Evolutionary conservation across 1,284 basidiomycete genomes (phyloP).

Genomic region (Entoloma clypeatum): DNA sequence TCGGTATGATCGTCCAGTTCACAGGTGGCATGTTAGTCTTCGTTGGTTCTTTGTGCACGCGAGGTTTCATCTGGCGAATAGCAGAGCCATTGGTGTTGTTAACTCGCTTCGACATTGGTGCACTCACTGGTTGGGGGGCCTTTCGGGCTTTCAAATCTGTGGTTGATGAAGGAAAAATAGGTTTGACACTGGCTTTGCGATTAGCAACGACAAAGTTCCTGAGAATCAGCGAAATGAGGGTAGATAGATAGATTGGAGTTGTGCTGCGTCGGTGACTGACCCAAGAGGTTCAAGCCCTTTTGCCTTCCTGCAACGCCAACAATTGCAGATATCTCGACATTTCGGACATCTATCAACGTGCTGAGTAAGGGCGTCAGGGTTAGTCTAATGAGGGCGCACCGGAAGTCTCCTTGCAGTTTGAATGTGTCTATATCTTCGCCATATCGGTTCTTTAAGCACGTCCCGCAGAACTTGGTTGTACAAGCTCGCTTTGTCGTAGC

Average conservation of each 20-base stretch:
- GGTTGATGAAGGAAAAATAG: too few species aligned
- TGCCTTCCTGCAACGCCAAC: slow-evolving; percentile 56
- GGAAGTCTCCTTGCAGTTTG: slow-evolving; percentile 29
- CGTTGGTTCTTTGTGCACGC: slow-evolving; percentile 19
- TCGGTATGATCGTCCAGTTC: slow-evolving; percentile 49
- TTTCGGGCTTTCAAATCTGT: too few species aligned
- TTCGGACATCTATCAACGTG: slow-evolving; percentile 53
- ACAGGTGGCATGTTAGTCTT: slow-evolving; percentile 31
- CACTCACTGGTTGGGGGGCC: too few species aligned
- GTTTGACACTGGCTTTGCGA: too few species aligned
- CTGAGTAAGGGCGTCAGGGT: too few species aligned
- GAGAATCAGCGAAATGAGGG: neutral
- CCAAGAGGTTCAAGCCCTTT: slow-evolving; percentile 57
- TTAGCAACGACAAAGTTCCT: too few species aligned
- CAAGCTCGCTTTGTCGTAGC: slow-evolving; percentile 44
- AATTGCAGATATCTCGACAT: slow-evolving; percentile 64
- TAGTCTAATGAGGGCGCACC: too few species aligned
- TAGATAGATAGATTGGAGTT: too few species aligned
- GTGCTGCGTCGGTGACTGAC: too few species aligned
- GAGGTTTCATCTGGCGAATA: slow-evolving; percentile 17
- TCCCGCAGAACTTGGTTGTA: slow-evolving; percentile 54
- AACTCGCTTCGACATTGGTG: too few species aligned
- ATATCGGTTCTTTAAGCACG: slow-evolving; percentile 66
- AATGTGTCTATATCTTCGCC: slow-evolving; percentile 49
- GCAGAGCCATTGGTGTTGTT: too few species aligned